These are phyloP conservation scores for Haplosporangium sp. DNA, from an alignment of 371 early-diverging fungal species.

Conservation along the genomic window DNA sequence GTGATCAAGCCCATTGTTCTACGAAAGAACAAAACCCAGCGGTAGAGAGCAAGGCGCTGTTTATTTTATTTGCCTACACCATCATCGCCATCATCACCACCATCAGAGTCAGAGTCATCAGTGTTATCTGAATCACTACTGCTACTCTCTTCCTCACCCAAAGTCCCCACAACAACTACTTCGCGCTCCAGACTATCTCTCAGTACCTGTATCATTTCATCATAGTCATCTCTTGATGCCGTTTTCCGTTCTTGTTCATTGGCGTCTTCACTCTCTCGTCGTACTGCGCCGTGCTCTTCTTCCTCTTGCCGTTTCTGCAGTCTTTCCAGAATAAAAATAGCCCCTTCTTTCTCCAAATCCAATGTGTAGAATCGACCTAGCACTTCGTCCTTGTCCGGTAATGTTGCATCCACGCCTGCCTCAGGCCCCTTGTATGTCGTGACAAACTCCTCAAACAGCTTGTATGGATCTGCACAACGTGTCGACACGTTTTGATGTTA, in stretches of 20 bases:
- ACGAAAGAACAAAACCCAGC: too few species aligned
- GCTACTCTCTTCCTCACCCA: slow-evolving; percentile 23
- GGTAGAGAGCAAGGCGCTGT: too few species aligned
- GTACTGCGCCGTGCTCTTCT: too few species aligned
- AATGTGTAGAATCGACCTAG: slow-evolving; percentile 44
- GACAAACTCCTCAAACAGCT: slow-evolving; percentile 45
- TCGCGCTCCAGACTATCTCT: slow-evolving; percentile 49
- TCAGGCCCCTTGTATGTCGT: slow-evolving; percentile 6
- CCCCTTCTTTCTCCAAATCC: slow-evolving; percentile 52
- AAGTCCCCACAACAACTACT: slow-evolving; percentile 28
- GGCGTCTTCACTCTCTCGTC: background rate
- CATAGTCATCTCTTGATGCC: slow-evolving; percentile 26
- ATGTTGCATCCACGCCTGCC: background rate
- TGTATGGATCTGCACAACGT: slow-evolving; percentile 54
- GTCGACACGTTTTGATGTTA: too few species aligned
- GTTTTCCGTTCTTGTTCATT: background rate
- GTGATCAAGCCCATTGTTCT: too few species aligned
- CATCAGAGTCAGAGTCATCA: slow-evolving; percentile 23
- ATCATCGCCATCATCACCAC: slow-evolving; percentile 22
- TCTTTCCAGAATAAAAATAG: slow-evolving; percentile 36
- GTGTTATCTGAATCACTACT: slow-evolving; percentile 19
- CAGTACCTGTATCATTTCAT: slow-evolving; percentile 38
- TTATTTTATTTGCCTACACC: background rate
- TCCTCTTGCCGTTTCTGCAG: slow-evolving; percentile 30
- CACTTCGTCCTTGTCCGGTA: slow-evolving; percentile 52